These are phyloP conservation scores for Platanthera zijinensis DNA, from an alignment of 106 monocot species.

Conservation along the genomic window DNA sequence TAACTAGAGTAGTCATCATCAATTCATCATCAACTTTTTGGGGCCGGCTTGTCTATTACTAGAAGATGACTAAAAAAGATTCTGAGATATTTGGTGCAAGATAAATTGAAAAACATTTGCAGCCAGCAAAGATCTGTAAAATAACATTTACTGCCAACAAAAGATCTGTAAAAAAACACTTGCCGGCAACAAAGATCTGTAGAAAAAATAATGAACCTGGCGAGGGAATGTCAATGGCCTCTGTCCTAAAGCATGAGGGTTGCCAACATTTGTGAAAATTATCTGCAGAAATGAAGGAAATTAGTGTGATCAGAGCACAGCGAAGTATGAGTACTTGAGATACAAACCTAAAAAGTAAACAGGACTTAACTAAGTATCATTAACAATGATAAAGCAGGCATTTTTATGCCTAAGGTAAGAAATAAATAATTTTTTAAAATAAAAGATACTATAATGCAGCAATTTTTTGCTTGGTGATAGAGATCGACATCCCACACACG, in stretches of 20 bases:
- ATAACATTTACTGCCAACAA: not conserved
- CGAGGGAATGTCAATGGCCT: constrained; percentile 97
- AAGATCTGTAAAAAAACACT: not conserved
- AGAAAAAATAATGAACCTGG: constrained; percentile 43
- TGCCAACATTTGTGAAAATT: constrained; percentile 97
- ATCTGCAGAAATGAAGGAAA: constrained; percentile 44
- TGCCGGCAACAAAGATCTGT: not conserved
- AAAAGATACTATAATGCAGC: not conserved
- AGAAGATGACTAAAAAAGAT: not conserved
- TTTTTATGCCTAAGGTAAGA: not conserved
- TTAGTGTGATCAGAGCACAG: not conserved
- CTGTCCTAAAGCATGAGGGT: constrained; percentile 95
- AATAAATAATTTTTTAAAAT: not conserved
- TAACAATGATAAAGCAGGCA: not conserved
- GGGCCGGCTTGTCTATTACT: no score
- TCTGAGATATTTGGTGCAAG: not conserved
- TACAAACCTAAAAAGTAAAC: not conserved
- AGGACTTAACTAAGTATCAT: not conserved
- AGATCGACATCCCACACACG: no score
- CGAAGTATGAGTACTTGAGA: not conserved
- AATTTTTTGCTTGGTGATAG: not conserved
- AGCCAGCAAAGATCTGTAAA: not conserved
- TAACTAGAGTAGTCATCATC: not conserved
- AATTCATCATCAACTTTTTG: no score
- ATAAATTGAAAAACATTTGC: not conserved